phyloP scores from a whole-genome alignment of 164 flowering plant species.

The Vitis cinerea region DNA sequence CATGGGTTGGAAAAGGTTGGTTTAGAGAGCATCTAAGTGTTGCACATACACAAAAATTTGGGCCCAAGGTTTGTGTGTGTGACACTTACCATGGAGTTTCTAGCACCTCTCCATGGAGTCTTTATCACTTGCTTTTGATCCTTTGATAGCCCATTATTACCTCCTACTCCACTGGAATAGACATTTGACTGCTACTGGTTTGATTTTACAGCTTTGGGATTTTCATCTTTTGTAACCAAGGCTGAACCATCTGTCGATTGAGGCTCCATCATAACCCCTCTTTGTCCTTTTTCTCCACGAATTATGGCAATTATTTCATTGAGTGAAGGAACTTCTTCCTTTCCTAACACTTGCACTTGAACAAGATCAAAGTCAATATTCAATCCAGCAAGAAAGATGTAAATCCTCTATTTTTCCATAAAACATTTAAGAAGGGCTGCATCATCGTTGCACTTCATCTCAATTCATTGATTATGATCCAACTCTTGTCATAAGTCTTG shows the following conservation, averaged over 20 bases:
- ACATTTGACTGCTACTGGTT: not conserved
- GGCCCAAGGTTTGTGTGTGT: too few relatives aligned
- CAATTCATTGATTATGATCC: too few relatives aligned
- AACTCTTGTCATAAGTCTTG: too few relatives aligned
- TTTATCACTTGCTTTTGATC: not conserved
- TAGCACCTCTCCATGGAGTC: not conserved
- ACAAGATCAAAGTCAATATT: not conserved
- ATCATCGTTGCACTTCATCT: too few relatives aligned
- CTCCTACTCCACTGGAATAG: not conserved
- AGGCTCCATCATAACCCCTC: too few relatives aligned
- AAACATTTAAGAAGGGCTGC: not conserved
- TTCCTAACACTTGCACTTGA: not conserved
- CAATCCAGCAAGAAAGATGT: not conserved
- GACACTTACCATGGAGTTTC: not conserved
- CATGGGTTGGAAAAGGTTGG: too few relatives aligned
- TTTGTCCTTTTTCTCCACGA: too few relatives aligned
- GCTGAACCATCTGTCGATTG: not conserved
- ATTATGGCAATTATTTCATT: too few relatives aligned
- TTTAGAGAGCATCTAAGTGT: too few relatives aligned
- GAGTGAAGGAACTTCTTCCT: not conserved
- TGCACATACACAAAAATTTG: too few relatives aligned
- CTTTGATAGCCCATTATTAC: not conserved
- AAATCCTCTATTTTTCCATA: not conserved
- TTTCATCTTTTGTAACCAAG: not conserved
- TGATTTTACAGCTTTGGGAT: not conserved